These are phyloP conservation scores for Globisporangium acanthophoron DNA, from an alignment of 352 stramenopile species.

Conservation along the genomic window DNA sequence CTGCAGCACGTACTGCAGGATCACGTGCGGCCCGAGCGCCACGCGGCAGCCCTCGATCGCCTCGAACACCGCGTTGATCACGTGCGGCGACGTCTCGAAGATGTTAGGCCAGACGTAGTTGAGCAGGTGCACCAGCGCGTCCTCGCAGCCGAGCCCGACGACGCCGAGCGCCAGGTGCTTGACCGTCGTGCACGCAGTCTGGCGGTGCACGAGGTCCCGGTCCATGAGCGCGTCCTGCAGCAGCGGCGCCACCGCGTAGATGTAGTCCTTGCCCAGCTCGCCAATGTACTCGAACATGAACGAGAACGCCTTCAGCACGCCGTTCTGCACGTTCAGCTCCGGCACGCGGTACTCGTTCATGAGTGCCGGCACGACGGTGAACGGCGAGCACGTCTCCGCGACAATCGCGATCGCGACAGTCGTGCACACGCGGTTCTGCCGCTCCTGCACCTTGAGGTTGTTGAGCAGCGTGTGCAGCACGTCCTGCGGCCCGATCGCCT, in stretches of 20 bases:
- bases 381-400: slow-evolving; percentile 98
- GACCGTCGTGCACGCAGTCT: slow-evolving; percentile 96
- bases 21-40: slow-evolving; percentile 92
- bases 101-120: slow-evolving; percentile 99
- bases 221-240: slow-evolving; percentile 99
- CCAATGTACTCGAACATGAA: slow-evolving; percentile 99
- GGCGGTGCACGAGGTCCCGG: slow-evolving; percentile 97
- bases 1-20: slow-evolving; percentile 97
- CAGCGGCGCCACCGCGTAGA: slow-evolving; percentile 97
- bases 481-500: slow-evolving; percentile 98
- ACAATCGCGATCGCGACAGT: slow-evolving; percentile 99
- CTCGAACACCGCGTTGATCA: slow-evolving; percentile 98
- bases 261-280: slow-evolving; percentile 99
- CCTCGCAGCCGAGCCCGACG: slow-evolving; percentile 95
- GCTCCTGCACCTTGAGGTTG: slow-evolving; percentile 99
- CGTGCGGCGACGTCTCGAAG: slow-evolving; percentile 98
- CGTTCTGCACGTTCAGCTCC: slow-evolving; percentile 99
- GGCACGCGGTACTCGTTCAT: slow-evolving; percentile 99
- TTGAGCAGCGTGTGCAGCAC: slow-evolving; percentile 98
- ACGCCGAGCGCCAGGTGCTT: slow-evolving; percentile 98
- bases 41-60: slow-evolving; percentile 97
- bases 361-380: slow-evolving; percentile 97
- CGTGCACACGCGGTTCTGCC: slow-evolving; percentile 98
- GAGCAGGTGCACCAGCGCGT: slow-evolving; percentile 96
- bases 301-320: slow-evolving; percentile 98